phyloP scores from a whole-genome alignment of 305 asterid species.

The Fraxinus latifolia region DNA sequence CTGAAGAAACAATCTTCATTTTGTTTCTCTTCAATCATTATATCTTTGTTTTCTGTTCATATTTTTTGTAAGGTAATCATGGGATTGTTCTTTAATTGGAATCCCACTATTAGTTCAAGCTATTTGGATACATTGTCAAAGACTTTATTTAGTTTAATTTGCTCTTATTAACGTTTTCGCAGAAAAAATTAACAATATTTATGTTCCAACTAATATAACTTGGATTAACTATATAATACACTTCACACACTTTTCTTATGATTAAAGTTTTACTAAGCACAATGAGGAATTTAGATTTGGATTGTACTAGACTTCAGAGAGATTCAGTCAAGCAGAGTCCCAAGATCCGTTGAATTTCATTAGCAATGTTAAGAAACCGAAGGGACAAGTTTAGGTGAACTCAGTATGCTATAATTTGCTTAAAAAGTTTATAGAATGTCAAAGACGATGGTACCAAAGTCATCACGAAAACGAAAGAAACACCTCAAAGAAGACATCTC shows the following conservation, averaged over 20 bases:
- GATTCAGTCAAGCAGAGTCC: neutral
- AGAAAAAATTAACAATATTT: neutral
- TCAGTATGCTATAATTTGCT: neutral
- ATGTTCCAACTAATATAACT: neutral
- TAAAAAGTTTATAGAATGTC: neutral
- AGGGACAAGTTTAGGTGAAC: neutral
- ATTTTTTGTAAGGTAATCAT: neutral
- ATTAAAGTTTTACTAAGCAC: neutral
- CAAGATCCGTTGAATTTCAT: neutral
- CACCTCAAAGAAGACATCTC: neutral
- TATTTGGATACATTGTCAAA: neutral
- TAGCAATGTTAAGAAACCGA: neutral
- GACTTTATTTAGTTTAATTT: neutral
- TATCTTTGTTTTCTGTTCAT: neutral
- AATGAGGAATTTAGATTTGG: neutral
- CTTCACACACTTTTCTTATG: neutral
- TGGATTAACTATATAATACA: neutral
- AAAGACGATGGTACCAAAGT: neutral
- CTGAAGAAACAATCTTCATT: neutral
- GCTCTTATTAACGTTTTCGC: neutral
- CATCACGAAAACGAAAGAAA: neutral
- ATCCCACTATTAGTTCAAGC: neutral
- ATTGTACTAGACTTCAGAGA: neutral
- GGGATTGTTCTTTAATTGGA: neutral
- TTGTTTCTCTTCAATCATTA: neutral